phyloP scores from a whole-genome alignment of 129 eudicot species.

The Flaveria bidentis region DNA sequence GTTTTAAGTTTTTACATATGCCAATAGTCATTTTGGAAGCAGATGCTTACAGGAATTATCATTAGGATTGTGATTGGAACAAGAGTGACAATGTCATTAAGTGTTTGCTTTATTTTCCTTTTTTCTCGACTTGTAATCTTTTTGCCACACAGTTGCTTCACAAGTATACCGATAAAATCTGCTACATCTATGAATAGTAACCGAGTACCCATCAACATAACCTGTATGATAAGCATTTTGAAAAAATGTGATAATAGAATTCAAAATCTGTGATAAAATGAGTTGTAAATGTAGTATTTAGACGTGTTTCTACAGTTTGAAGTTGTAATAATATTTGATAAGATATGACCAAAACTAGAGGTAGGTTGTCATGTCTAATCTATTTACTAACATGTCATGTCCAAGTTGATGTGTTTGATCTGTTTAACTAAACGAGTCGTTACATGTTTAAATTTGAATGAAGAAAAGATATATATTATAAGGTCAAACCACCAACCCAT shows the following conservation, averaged over 20 bases:
- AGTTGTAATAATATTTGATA: not conserved
- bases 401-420: not conserved
- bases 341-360: not conserved
- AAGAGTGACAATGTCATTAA: conserved; percentile 59
- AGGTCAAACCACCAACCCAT: not conserved
- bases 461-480: not conserved
- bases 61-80: conserved; percentile 65
- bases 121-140: conserved; percentile 58
- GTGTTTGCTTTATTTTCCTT: conserved; percentile 56
- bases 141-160: conserved; percentile 53
- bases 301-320: not conserved
- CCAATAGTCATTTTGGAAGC: not conserved
- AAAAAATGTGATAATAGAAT: not conserved
- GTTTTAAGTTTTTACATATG: not conserved
- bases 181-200: conserved; percentile 50
- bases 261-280: not conserved
- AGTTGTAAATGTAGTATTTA: not conserved
- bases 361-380: not conserved
- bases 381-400: not conserved
- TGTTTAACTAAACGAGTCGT: not conserved
- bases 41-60: conserved; percentile 69
- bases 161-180: conserved; percentile 37
- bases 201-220: conserved; percentile 60
- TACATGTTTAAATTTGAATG: not conserved
- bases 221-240: conserved; percentile 36